These are phyloP conservation scores for Termitomyces sp. DNA, from an alignment of 768 basidiomycete genomes.

Conservation along the genomic window DNA sequence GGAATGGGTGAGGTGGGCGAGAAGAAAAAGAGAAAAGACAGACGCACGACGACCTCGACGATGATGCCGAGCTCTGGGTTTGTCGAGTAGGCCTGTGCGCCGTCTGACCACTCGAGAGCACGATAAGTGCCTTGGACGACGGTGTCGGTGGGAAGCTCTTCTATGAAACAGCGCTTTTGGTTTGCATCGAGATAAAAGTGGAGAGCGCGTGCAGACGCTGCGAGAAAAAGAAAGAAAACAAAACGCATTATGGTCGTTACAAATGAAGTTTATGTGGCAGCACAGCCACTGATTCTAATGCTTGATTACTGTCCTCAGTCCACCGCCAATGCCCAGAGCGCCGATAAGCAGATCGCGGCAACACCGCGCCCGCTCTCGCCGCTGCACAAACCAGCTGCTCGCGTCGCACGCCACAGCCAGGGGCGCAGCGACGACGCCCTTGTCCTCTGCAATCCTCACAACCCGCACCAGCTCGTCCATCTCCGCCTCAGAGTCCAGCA, in stretches of 20 bases:
- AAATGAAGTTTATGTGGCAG: background rate
- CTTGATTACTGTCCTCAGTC: background rate
- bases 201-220: conserved; percentile 59
- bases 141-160: conserved; percentile 93
- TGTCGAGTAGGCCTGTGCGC: conserved; percentile 54
- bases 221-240: conserved; percentile 4
- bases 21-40: background rate
- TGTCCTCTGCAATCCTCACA: conserved; percentile 48
- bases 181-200: conserved; percentile 97
- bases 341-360: conserved; percentile 54
- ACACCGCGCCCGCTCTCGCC: conserved; percentile 59
- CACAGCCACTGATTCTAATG: conserved; percentile 1
- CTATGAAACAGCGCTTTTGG: conserved; percentile 92
- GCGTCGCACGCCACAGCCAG: conserved; percentile 70
- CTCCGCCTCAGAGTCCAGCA: conserved; percentile 82
- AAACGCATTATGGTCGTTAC: background rate
- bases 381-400: conserved; percentile 75
- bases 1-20: background rate
- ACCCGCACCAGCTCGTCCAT: conserved; percentile 67
- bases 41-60: conserved; percentile 82
- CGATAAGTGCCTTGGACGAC: conserved; percentile 89
- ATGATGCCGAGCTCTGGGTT: conserved; percentile 82
- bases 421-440: conserved; percentile 56
- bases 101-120: conserved; percentile 87
- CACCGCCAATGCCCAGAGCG: conserved; percentile 38